A percentile compares a stretch with the other conserved stretches of the same genome.
Evolutionary conservation across 371 early-diverging fungal genomes (phyloP).

Genomic region (Mortierella polycephala): DNA sequence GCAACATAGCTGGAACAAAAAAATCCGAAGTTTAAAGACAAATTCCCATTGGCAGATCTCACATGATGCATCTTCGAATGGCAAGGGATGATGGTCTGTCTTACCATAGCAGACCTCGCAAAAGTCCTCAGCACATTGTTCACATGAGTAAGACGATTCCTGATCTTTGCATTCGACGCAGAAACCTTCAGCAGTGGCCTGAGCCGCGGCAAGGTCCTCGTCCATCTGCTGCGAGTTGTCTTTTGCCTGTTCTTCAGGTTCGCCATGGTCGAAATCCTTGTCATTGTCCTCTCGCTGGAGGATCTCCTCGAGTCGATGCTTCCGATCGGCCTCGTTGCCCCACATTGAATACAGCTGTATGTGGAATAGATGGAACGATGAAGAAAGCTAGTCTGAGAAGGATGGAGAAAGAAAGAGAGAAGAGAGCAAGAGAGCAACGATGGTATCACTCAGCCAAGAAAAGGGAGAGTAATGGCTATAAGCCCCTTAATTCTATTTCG

Average conservation of each 20-base stretch:
- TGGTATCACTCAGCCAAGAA: background rate
- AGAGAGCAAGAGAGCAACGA: background rate
- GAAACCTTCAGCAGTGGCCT: constrained; percentile 66
- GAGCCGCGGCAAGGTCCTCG: constrained; percentile 47
- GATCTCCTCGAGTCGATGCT: constrained; percentile 57
- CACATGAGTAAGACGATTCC: constrained; percentile 73
- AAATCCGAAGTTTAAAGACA: background rate
- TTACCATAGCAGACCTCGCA: constrained; percentile 91
- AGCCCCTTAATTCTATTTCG: too few species aligned
- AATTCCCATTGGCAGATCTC: background rate
- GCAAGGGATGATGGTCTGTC: background rate
- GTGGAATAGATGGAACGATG: background rate
- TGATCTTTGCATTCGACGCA: constrained; percentile 95
- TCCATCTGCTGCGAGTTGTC: constrained; percentile 22
- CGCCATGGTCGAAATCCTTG: constrained; percentile 29
- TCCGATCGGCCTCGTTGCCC: constrained; percentile 49
- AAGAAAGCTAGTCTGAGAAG: background rate
- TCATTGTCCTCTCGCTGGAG: constrained; percentile 53
- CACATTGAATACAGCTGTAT: constrained; percentile 13
- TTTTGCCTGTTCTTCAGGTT: constrained; percentile 14
- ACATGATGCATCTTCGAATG: background rate
- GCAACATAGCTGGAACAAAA: constrained; percentile 69
- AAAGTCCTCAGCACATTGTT: constrained; percentile 84
- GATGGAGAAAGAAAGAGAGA: background rate
- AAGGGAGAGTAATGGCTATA: background rate